phyloP scores from a whole-genome alignment of 2,329 filamentous ascomycete species.

The Colletotrichum horii region DNA sequence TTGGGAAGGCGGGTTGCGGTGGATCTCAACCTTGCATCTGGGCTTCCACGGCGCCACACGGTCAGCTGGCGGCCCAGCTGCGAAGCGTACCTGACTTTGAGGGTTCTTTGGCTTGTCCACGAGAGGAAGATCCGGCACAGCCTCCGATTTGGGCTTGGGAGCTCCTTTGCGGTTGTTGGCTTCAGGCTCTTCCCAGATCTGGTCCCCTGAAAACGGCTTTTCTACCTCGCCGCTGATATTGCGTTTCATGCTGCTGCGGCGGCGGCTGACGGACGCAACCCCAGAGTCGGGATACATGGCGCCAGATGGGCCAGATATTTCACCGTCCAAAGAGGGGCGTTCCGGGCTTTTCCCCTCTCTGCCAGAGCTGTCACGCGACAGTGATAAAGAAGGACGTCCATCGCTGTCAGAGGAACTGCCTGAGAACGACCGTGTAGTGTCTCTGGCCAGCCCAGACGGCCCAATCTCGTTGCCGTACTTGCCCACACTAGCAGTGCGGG shows the following conservation, averaged over 20 bases:
- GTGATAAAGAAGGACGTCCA: constrained; percentile 29
- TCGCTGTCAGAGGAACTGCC: constrained; percentile 58
- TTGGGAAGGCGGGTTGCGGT: constrained; percentile 83
- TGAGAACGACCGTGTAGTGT: constrained; percentile 53
- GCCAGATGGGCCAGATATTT: neutral
- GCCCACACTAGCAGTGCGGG: constrained; percentile 65
- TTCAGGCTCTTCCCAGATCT: constrained; percentile 90
- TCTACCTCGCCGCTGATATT: constrained; percentile 73
- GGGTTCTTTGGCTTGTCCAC: constrained; percentile 65
- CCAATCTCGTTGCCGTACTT: constrained; percentile 52
- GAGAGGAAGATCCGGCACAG: neutral
- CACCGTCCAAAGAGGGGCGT: constrained; percentile 28
- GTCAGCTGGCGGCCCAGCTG: constrained; percentile 46
- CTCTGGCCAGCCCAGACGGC: constrained; percentile 50
- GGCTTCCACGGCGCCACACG: constrained; percentile 39
- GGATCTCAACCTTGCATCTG: constrained; percentile 67
- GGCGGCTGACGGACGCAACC: constrained; percentile 41
- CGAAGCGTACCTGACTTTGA: constrained; percentile 59
- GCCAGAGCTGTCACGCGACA: constrained; percentile 9
- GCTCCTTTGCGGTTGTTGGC: constrained; percentile 35
- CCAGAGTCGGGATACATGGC: neutral
- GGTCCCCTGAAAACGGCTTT: constrained; percentile 74
- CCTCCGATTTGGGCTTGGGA: constrained; percentile 11
- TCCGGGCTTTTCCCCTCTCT: neutral
- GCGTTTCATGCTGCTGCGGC: constrained; percentile 70